Percentiles rank a stretch among this genome's conserved stretches.
phyloP scores from a whole-genome alignment of 306 rosid species.

The Quercus suber region DNA sequence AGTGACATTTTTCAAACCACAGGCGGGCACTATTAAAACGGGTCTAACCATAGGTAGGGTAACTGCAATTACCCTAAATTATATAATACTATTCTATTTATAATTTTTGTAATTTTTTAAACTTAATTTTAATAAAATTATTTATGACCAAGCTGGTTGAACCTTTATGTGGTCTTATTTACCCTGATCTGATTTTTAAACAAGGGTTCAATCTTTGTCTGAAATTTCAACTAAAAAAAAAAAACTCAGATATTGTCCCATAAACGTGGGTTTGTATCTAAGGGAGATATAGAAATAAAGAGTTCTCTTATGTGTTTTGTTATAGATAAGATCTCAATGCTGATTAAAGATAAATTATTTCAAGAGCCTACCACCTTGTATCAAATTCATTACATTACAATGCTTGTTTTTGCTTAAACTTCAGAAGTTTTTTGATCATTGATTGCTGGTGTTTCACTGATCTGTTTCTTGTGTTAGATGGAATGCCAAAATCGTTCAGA shows the following conservation, averaged over 20 bases:
- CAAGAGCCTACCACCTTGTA: neutral
- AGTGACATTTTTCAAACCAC: too few species aligned
- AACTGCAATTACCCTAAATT: neutral
- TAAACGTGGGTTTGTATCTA: neutral
- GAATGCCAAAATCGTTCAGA: conserved; percentile 3
- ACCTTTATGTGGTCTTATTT: too few species aligned
- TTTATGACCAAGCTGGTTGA: neutral
- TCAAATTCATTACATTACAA: conserved; percentile 7
- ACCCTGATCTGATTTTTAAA: neutral
- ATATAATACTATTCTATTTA: neutral
- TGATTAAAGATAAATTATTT: neutral
- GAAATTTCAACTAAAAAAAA: neutral
- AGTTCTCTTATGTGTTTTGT: conserved; percentile 11
- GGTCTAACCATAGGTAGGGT: too few species aligned
- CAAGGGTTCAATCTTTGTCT: neutral
- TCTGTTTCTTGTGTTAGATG: conserved; percentile 12
- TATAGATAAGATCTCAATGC: conserved; percentile 1
- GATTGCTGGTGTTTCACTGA: conserved; percentile 1
- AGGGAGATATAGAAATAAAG: neutral
- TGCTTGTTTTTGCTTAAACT: conserved; percentile 4
- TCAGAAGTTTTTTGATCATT: conserved; percentile 7
- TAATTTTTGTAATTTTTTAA: neutral
- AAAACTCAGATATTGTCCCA: neutral
- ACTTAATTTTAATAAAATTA: neutral
- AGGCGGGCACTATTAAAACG: too few species aligned